These are phyloP conservation scores for Phytopythium chamaehyphon DNA, from an alignment of 352 stramenopile species.

Conservation along the genomic window DNA sequence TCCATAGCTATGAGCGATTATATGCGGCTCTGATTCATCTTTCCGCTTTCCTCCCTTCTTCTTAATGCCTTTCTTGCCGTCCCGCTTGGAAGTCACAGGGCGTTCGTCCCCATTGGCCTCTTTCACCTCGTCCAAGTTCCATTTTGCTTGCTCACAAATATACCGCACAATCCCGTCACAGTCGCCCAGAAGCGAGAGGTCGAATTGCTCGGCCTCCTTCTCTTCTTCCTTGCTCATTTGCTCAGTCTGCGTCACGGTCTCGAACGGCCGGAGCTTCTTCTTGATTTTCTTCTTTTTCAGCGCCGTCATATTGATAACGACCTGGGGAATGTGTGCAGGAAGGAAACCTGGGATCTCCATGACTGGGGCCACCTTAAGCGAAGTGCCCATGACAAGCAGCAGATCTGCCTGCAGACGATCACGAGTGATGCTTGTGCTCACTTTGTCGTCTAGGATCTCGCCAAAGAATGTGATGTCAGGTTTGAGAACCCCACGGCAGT, in stretches of 20 bases:
- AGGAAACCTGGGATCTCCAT: conserved; percentile 88
- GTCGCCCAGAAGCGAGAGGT: conserved; percentile 75
- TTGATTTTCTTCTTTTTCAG: conserved; percentile 75
- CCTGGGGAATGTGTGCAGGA: conserved; percentile 69
- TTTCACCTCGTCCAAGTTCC: conserved; percentile 22
- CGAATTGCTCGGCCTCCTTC: conserved; percentile 57
- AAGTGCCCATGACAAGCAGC: conserved; percentile 98
- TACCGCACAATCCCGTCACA: conserved; percentile 76
- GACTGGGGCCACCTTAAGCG: conserved; percentile 94
- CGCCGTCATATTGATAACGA: conserved; percentile 90
- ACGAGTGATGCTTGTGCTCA: conserved; percentile 78
- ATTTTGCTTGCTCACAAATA: conserved; percentile 54
- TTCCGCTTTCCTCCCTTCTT: conserved; percentile 15
- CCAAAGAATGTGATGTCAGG: conserved; percentile 98
- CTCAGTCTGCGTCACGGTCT: conserved; percentile 14
- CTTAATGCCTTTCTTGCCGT: neutral
- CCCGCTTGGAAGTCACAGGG: neutral
- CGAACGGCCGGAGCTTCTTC: conserved; percentile 21
- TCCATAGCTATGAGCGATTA: conserved; percentile 22
- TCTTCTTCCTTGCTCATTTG: conserved; percentile 23
- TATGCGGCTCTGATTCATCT: conserved; percentile 1
- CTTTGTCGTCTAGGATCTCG: conserved; percentile 87
- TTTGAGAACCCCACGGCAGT: conserved; percentile 94
- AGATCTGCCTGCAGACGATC: conserved; percentile 87
- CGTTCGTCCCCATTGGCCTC: neutral